Evolutionary conservation across 2,329 filamentous ascomycete genomes (phyloP).

Genomic region (Zasmidium cellare): DNA sequence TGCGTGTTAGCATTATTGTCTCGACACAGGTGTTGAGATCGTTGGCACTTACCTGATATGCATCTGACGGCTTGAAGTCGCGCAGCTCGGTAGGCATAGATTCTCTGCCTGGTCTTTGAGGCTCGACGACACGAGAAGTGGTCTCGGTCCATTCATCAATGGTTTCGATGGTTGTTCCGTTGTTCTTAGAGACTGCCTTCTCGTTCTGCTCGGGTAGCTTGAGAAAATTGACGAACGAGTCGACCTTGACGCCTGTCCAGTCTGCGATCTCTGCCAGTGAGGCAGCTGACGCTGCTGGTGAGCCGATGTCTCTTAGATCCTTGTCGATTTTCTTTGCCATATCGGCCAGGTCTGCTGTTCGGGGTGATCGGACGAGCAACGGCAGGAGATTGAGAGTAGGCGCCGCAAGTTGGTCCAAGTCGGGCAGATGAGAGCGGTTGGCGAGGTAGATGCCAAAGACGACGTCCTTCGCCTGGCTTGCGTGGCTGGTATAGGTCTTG

Average conservation of each 20-base stretch:
- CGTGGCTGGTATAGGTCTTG: constrained; percentile 45
- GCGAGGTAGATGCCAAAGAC: constrained; percentile 81
- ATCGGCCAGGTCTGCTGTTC: constrained; percentile 40
- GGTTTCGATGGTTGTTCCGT: constrained; percentile 14
- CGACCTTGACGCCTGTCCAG: constrained; percentile 73
- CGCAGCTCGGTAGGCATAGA: constrained; percentile 13
- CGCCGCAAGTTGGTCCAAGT: constrained; percentile 54
- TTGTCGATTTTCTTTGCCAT: constrained; percentile 64
- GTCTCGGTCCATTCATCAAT: constrained; percentile 24
- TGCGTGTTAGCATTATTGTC: neutral
- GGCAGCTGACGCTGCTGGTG: constrained; percentile 55
- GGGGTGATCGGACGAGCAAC: constrained; percentile 54
- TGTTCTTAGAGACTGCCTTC: constrained; percentile 8
- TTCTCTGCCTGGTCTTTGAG: constrained; percentile 15
- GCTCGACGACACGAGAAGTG: constrained; percentile 6
- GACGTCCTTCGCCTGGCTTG: constrained; percentile 41
- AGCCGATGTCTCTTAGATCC: constrained; percentile 65
- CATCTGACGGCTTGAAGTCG: constrained; percentile 9
- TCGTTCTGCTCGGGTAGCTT: constrained; percentile 46
- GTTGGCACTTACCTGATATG: constrained; percentile 42
- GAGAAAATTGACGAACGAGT: constrained; percentile 81
- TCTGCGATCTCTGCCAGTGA: constrained; percentile 68
- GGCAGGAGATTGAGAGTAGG: constrained; percentile 82
- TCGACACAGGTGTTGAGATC: neutral
- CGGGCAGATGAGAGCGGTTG: constrained; percentile 63